Base-by-base conservation (phyloP, 495 filamentous ascomycete species). In the Penicillium soppii region DNA sequence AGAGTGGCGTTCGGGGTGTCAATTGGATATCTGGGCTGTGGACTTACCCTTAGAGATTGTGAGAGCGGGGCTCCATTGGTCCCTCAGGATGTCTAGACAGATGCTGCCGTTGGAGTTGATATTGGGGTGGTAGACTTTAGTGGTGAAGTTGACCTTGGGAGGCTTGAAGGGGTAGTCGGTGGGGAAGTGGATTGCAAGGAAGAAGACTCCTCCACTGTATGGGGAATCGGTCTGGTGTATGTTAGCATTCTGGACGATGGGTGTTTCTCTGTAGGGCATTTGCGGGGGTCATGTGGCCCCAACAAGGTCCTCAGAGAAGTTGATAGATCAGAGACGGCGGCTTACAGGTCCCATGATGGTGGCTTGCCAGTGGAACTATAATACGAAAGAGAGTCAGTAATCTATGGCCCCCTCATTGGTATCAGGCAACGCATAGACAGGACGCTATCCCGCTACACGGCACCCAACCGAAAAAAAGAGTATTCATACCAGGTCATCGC, bases 141-240 rank as follows among this genome's bases (percentile, higher is more conserved):
- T 98, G 54, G 90, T 97, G 82, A 98, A 98, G 86, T 97, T 97
- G 75, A 98, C 94, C 83, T 98, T 98, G 47, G 94, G 94, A 33
- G 94, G 95, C 84, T 98, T 98, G 84, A 98, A 98, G 4, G 94
- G 94, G 74, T 98, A 98, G 80, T 98, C 94, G 78, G 94, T 98
- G 56, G 94, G 94, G 82, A 98, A 98, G 77, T 96, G 90, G 64
- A 98, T 98, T 51, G 86, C 83, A 45, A 98, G 80, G 84, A 98
- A 98, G 83, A 98, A 98, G 57, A 98, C 92, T 60, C 94, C 94
- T 63, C 91, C 89, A 15, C 90, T 89, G 80, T 97, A 98, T 71
- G 94, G 94, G 53, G 89, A 95, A 74, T 98, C 94, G 70, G 85
- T 80, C 90, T 90, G 37, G 32, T 25, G 27, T 25, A 20, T 21